Conservation (phyloP, 176 grass and related monocot species). For the Musa itinerans region DNA sequence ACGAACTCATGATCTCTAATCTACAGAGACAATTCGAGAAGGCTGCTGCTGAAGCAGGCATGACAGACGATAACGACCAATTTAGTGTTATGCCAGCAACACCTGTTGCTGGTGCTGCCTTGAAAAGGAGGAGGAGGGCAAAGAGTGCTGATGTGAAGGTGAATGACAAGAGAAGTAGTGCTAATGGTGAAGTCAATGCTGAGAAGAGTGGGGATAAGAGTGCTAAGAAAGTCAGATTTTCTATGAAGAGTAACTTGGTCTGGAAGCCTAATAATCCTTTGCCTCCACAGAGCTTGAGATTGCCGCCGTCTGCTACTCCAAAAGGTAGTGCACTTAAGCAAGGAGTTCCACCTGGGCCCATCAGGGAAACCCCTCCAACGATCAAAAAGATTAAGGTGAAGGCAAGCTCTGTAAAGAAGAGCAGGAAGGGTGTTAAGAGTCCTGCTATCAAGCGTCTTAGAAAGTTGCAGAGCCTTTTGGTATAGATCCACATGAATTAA, state of each 20-base stretch:
- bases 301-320: slow-evolving; percentile 75
- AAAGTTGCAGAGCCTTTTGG: slow-evolving; percentile 58
- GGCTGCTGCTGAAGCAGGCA: slow-evolving; percentile 57
- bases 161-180: slow-evolving; percentile 27
- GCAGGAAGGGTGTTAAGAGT: slow-evolving; percentile 40
- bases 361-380: slow-evolving; percentile 42
- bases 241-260: slow-evolving; percentile 82
- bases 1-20: slow-evolving; percentile 63
- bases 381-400: slow-evolving; percentile 54
- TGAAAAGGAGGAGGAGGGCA: slow-evolving; percentile 54
- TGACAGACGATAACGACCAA: slow-evolving; percentile 32
- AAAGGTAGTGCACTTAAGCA: slow-evolving; percentile 93
- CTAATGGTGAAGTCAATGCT: slow-evolving; percentile 2
- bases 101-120: slow-evolving; percentile 26
- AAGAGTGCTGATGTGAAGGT: slow-evolving; percentile 32
- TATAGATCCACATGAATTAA: slow-evolving; percentile 23
- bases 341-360: slow-evolving; percentile 61
- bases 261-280: slow-evolving; percentile 87
- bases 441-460: slow-evolving; percentile 66
- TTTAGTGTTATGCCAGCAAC: slow-evolving; percentile 16
- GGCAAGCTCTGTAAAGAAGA: slow-evolving; percentile 67
- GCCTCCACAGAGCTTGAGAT: slow-evolving; percentile 65
- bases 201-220: slow-evolving; percentile 37
- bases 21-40: slow-evolving; percentile 93
- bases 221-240: slow-evolving; percentile 77